Conservation (phyloP, 331 rosid species). For the Cucumis variabilis region DNA sequence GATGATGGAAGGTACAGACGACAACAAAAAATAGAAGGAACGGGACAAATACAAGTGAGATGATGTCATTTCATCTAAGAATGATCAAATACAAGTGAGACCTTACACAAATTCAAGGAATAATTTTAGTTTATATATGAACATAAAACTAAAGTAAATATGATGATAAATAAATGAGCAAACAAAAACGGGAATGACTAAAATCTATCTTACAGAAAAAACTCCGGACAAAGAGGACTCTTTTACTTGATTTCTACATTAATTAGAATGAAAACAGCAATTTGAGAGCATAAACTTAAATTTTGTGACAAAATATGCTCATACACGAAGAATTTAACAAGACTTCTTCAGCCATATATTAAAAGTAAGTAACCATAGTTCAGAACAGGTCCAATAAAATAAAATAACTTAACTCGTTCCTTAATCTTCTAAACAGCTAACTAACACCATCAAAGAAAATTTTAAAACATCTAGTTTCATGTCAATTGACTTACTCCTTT, state of each 20-base stretch:
- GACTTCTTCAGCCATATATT: neutral
- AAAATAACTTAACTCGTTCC: neutral
- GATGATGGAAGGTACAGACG: conserved; percentile 34
- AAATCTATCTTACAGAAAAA: too few species aligned
- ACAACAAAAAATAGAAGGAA: conserved; percentile 35
- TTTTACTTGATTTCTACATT: neutral
- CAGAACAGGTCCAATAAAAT: neutral
- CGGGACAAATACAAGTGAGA: too few species aligned
- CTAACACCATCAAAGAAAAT: neutral
- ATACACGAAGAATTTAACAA: neutral
- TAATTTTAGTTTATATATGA: too few species aligned
- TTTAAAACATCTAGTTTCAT: neutral
- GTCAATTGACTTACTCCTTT: conserved; percentile 14
- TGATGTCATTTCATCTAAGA: too few species aligned
- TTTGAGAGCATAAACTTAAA: neutral
- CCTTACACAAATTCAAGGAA: too few species aligned
- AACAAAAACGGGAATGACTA: too few species aligned
- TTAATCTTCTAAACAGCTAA: neutral
- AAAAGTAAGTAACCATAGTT: neutral
- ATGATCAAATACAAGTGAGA: too few species aligned
- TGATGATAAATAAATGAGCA: too few species aligned
- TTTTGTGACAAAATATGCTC: neutral
- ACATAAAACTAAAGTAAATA: too few species aligned
- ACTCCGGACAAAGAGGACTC: conserved; percentile 23
- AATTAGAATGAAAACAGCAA: neutral